Evolutionary conservation across 106 monocot species (phyloP).

Genomic region (Dendrobium chrysotoxum): DNA sequence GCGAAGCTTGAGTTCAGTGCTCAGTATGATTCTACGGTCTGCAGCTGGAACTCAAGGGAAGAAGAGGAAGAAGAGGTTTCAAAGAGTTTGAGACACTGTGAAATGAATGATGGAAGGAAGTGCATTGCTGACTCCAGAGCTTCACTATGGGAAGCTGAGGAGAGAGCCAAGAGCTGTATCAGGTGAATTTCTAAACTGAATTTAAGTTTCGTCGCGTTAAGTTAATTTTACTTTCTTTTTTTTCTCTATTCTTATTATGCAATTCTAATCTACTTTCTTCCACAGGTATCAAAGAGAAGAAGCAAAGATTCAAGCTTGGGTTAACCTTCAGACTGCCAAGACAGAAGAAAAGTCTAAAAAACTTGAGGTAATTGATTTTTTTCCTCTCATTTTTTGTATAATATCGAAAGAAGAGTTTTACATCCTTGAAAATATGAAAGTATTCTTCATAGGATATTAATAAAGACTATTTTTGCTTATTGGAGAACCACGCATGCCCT

Average conservation of each 20-base stretch:
- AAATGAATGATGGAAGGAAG: background rate
- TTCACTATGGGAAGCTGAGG: constrained; percentile 26
- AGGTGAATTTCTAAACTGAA: constrained; percentile 23
- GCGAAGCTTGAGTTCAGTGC: constrained; percentile 15
- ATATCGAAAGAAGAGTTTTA: background rate
- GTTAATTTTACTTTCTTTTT: background rate
- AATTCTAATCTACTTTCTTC: background rate
- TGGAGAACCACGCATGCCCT: too few relatives aligned
- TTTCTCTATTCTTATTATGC: background rate
- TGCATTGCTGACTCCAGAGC: constrained; percentile 7
- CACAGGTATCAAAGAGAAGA: constrained; percentile 72
- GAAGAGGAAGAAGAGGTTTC: constrained; percentile 22
- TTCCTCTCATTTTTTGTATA: background rate
- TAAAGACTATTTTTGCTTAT: too few relatives aligned
- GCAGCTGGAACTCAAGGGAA: constrained; percentile 18
- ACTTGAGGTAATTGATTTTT: constrained; percentile 50
- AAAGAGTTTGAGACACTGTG: constrained; percentile 17
- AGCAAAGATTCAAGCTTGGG: constrained; percentile 75
- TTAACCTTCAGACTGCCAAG: constrained; percentile 73
- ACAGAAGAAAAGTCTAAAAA: constrained; percentile 72
- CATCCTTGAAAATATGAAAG: background rate
- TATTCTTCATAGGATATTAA: background rate
- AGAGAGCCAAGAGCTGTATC: constrained; percentile 64
- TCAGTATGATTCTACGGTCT: background rate
- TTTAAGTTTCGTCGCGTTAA: background rate